phyloP scores from a whole-genome alignment of 2,329 filamentous ascomycete genomes.

The Alternaria metachromatica region DNA sequence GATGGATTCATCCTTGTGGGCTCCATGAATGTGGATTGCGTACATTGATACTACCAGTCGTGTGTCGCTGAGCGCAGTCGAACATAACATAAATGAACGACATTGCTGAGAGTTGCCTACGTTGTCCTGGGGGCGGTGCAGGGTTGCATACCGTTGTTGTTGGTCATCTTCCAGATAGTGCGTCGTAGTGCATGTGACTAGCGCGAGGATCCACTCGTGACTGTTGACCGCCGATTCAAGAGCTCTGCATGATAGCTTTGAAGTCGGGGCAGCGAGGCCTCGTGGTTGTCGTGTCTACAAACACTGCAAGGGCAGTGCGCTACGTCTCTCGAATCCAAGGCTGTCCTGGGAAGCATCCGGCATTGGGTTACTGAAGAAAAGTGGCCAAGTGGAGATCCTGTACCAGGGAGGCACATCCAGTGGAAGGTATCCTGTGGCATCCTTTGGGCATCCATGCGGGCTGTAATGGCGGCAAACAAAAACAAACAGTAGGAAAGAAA shows the following conservation, averaged over 20 bases:
- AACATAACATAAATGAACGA: slow-evolving; percentile 38
- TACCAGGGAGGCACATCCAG: slow-evolving; percentile 21
- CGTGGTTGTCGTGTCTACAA: slow-evolving; percentile 37
- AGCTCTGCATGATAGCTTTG: slow-evolving; percentile 37
- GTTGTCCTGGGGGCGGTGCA: slow-evolving; percentile 25
- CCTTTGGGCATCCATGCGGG: slow-evolving; percentile 30
- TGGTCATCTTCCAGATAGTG: slow-evolving; percentile 23
- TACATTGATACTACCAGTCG: slow-evolving; percentile 19
- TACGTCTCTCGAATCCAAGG: slow-evolving; percentile 18
- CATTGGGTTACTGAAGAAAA: slow-evolving; percentile 28
- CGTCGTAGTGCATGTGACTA: slow-evolving; percentile 26
- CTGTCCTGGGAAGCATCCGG: slow-evolving; percentile 8
- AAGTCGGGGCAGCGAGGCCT: slow-evolving; percentile 32
- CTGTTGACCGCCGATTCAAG: slow-evolving; percentile 33
- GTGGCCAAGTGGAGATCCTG: slow-evolving; percentile 27
- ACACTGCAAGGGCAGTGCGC: slow-evolving; percentile 33
- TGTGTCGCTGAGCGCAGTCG: slow-evolving; percentile 24
- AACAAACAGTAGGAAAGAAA: slow-evolving; percentile 29
- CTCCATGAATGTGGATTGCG: slow-evolving; percentile 5
- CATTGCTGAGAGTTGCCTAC: slow-evolving; percentile 31
- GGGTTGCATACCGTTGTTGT: slow-evolving; percentile 17
- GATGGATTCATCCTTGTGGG: not conserved
- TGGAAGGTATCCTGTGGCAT: slow-evolving; percentile 28
- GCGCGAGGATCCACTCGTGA: slow-evolving; percentile 29
- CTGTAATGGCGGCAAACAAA: slow-evolving; percentile 42